These are phyloP conservation scores for Obba rivulosa DNA, from an alignment of 768 basidiomycete species.

Conservation along the genomic window DNA sequence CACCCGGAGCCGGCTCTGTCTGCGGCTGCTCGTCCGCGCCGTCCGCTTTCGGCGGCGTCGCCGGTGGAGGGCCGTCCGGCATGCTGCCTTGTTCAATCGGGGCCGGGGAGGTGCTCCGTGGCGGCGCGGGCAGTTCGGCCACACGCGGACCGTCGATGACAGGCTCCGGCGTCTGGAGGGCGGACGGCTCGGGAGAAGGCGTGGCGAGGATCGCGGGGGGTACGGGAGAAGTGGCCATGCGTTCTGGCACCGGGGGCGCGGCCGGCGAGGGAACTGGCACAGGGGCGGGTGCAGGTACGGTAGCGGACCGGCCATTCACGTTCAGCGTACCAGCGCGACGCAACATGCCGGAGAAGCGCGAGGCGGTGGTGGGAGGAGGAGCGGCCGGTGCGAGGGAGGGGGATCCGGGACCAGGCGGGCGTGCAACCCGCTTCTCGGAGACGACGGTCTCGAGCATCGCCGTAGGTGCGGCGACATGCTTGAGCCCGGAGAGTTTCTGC, in stretches of 20 bases:
- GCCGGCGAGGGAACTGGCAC: constrained; percentile 20
- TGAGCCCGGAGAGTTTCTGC: constrained; percentile 68
- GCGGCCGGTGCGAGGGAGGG: constrained; percentile 4
- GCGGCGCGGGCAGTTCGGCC: too few relatives aligned
- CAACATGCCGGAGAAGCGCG: constrained; percentile 21
- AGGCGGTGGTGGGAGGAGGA: not conserved
- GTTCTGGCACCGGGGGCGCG: constrained; percentile 8
- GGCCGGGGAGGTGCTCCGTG: too few relatives aligned
- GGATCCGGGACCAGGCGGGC: not conserved
- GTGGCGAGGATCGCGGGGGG: constrained; percentile 1
- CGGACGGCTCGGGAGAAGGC: constrained; percentile 1
- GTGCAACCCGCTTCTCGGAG: constrained; percentile 52
- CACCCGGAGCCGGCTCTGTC: too few relatives aligned
- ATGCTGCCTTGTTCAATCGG: too few relatives aligned
- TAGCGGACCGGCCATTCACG: constrained; percentile 5
- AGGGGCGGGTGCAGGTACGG: constrained; percentile 8
- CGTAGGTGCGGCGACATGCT: constrained; percentile 63
- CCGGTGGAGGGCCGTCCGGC: too few relatives aligned
- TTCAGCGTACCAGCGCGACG: constrained; percentile 17
- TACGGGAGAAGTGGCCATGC: constrained; percentile 9
- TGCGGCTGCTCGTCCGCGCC: too few relatives aligned
- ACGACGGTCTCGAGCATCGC: constrained; percentile 84
- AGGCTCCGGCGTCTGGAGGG: too few relatives aligned
- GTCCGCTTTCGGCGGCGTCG: too few relatives aligned
- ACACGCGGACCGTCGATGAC: too few relatives aligned